Base-by-base conservation (phyloP, 768 basidiomycete species). In the Mrakia frigida region DNA sequence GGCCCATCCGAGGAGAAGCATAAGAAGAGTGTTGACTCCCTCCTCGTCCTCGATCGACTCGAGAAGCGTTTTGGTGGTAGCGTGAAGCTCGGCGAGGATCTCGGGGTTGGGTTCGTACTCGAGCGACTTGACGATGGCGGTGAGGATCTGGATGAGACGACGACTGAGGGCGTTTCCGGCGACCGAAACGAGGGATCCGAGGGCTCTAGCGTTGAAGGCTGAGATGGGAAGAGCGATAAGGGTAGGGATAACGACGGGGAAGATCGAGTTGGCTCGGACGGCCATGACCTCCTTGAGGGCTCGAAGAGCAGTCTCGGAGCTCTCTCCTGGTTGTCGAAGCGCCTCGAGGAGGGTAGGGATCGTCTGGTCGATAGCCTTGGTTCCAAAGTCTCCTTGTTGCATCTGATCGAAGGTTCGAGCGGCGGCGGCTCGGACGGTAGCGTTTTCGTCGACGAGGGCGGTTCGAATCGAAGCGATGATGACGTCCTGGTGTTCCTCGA, bases 201-300 rank as follows among this genome's bases (percentile, higher is more conserved):
- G 85, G 2, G 96, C 97, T 7, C 90, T 89, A 25, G 92, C 93
- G 81, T 98, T 98, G 89, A 98, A 98, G 13, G 91, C 89, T 4
- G 94, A 90, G 88, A 98, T 96, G 0, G 95, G 97, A 10, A 88
- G 88, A 6, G 91, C 88, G 56, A 92, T 94, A 77, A 99, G 86
- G 0, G 94, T 96, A 0, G 95, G 97, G 76, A 99, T 93, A 74
- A 98, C 86, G 28, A 98, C 92, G 0, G 97, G 97, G 92, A 98
- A 98, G 53, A 98, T 94, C 14, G 92, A 94, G 56, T 90, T 87
- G 21, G 96, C 93, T 53, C 95, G 93, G 80, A 98, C 93, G 79
- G 87, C 89, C 92, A 96, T 96, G 79, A 98, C 93, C 85, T 98
- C 96, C 74, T 87, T 90, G 53, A 98, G 85, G 0, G 97, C 97